Base-by-base conservation (phyloP, 1,284 basidiomycete species). In the Cryptococcus amylolentus region DNA sequence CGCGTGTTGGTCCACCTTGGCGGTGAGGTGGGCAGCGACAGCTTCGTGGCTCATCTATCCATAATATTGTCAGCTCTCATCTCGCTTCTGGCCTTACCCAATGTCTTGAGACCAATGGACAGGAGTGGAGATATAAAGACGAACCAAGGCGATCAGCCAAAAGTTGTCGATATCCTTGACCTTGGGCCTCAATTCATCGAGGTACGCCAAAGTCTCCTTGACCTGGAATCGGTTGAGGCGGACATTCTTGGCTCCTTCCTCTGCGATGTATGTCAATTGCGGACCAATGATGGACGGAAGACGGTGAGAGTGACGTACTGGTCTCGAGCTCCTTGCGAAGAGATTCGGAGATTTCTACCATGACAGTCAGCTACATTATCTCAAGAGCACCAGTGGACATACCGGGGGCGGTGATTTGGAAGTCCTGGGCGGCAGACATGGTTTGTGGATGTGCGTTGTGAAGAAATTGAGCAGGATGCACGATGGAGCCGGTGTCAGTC, bases 1-100 rank as follows among this genome's bases (percentile, higher is more conserved):
- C 12, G 75, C 75, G 35, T 76, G 68, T 47, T 65, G 57, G 62
- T 78, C 76, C 16, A 66, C 60, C 38, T 68, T 66, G 4, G 62
- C 61, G 43, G 64, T 66, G 46, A 66, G 60, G 20, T 56, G 51
- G 3, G 55, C 45, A n/a, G 57, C 58, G 35, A 73, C 20, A 41
- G 57, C 56, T 27, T 52, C 51, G 52, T 70, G 65, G 47, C 63
- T 58, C 23, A 65, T 49, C 71, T 76, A 20, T 14, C 31, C 38
- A n/a, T 16, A 6, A 28, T 4, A 42, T n/a, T 1, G 26, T 44
- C n/a, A 44, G 42, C 42, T 20, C 5, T 20, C 42, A 20, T 18
- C 18, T 10, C 42, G 5, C 12, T 10, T 20, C 16, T 5, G 13
- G 16, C 13, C 14, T 38, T 14, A 5, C n/a, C 6, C 27, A 31